Conservation (phyloP, 1,284 basidiomycete genomes). For the Cystodermella granulosa region DNA sequence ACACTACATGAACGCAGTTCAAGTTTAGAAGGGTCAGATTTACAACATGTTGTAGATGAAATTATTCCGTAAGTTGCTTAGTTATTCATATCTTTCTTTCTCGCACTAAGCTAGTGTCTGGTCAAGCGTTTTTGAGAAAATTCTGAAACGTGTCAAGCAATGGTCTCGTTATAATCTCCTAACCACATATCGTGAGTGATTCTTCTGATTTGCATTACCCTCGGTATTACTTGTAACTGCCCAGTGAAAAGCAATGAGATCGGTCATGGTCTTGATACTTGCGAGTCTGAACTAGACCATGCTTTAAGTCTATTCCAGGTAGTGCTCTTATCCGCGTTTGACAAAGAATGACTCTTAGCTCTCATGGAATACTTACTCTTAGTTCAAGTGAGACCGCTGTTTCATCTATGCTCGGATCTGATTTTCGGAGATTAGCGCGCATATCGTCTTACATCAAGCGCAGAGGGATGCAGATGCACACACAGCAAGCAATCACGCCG, state of each 20-base stretch:
- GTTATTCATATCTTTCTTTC: neutral
- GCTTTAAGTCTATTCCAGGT: constrained; percentile 44
- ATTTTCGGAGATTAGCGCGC: constrained; percentile 11
- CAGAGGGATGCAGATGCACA: constrained; percentile 37
- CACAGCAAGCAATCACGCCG: constrained; percentile 30
- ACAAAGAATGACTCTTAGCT: constrained; percentile 9
- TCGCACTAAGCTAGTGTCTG: neutral
- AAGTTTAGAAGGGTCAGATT: constrained; percentile 38
- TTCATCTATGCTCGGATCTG: neutral
- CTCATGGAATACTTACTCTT: constrained; percentile 6
- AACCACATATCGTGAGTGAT: constrained; percentile 37
- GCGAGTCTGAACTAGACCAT: constrained; percentile 39
- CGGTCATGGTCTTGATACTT: constrained; percentile 41
- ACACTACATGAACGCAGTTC: constrained; percentile 38
- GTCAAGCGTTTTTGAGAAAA: constrained; percentile 37
- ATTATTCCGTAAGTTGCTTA: constrained; percentile 37
- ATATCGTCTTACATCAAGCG: constrained; percentile 22
- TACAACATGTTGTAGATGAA: constrained; percentile 41
- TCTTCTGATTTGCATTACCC: neutral
- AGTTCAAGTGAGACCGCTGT: constrained; percentile 35
- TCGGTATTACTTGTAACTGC: constrained; percentile 6
- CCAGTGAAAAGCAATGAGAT: constrained; percentile 49
- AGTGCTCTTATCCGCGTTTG: constrained; percentile 9
- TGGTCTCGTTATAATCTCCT: constrained; percentile 39
- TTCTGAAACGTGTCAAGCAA: constrained; percentile 34